These are phyloP conservation scores for Neurospora sp. DNA, from an alignment of 495 filamentous ascomycete species.

Conservation along the genomic window DNA sequence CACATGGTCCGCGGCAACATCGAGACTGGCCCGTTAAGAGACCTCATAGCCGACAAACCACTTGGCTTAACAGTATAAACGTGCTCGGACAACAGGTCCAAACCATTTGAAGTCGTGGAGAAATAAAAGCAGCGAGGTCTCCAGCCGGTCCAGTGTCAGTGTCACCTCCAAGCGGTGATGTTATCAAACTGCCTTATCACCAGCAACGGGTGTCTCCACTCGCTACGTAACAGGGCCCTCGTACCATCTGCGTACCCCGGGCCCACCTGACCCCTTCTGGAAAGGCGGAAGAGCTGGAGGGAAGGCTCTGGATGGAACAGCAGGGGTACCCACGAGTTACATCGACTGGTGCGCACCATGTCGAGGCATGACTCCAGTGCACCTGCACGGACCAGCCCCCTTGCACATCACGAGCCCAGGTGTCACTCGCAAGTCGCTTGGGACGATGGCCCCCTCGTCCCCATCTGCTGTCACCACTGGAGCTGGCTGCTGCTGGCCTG, in stretches of 20 bases:
- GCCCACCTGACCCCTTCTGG: neutral
- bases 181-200: slow-evolving; percentile 10
- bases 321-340: slow-evolving; percentile 8
- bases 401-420: slow-evolving; percentile 17
- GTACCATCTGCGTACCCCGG: slow-evolving; percentile 8
- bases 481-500: neutral
- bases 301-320: neutral
- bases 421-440: slow-evolving; percentile 9
- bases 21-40: neutral
- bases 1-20: neutral
- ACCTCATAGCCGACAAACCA: neutral
- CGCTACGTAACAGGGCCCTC: slow-evolving; percentile 4
- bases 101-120: neutral
- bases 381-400: slow-evolving; percentile 2
- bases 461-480: neutral
- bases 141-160: neutral
- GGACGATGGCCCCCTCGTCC: neutral
- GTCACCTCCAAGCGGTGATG: slow-evolving; percentile 8
- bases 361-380: neutral
- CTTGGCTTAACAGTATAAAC: neutral
- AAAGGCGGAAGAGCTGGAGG: neutral
- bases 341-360: neutral
- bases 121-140: neutral
- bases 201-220: neutral
- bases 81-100: neutral